phyloP scores from a whole-genome alignment of 1,139 yeast genomes.

The Magnusiomyces tetraspermus region DNA sequence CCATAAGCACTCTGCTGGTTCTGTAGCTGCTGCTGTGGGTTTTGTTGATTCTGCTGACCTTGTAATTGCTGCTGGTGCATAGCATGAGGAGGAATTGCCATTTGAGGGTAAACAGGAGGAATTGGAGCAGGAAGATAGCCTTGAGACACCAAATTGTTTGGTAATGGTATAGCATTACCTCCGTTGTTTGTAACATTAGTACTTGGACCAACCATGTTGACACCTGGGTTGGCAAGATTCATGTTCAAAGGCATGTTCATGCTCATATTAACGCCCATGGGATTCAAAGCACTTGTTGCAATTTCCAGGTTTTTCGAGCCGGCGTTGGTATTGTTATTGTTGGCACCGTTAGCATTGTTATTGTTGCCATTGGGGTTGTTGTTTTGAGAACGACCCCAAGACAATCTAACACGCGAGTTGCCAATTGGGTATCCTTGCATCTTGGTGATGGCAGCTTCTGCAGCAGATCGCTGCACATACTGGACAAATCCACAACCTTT shows the following conservation, averaged over 20 bases:
- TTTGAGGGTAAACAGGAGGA: slow-evolving; percentile 32
- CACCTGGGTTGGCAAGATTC: slow-evolving; percentile 17
- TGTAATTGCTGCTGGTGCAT: too few relatives aligned
- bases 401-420: slow-evolving; percentile 71
- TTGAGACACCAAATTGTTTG: not conserved
- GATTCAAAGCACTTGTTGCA: not conserved
- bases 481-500: slow-evolving; percentile 93
- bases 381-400: slow-evolving; percentile 70
- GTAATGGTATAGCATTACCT: not conserved
- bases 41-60: too few relatives aligned
- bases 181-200: not conserved
- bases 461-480: slow-evolving; percentile 66
- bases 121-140: slow-evolving; percentile 21
- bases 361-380: slow-evolving; percentile 3
- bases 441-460: slow-evolving; percentile 80
- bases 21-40: too few relatives aligned
- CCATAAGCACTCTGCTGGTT: slow-evolving; percentile 27
- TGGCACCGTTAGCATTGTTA: not conserved
- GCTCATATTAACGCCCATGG: not conserved
- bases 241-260: slow-evolving; percentile 11
- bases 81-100: slow-evolving; percentile 26
- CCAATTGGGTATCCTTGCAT: slow-evolving; percentile 92
- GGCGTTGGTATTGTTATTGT: not conserved
- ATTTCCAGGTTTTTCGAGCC: not conserved
- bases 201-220: slow-evolving; percentile 3